Evolutionary conservation across 2,329 filamentous ascomycete genomes (phyloP).

Genomic region (Cladorrhinum sp.): DNA sequence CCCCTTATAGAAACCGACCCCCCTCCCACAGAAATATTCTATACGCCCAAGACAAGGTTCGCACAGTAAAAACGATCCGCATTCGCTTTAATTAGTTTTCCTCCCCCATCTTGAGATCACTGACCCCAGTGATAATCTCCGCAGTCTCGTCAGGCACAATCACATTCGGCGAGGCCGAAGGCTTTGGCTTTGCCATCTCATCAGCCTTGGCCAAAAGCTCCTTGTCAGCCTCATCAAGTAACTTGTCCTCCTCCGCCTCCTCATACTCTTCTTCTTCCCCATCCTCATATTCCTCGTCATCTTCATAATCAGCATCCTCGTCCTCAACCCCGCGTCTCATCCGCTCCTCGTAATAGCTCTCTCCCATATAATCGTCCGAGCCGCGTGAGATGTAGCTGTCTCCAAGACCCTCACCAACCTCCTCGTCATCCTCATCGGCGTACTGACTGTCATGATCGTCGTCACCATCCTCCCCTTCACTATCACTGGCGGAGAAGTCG

Average conservation of each 20-base stretch:
- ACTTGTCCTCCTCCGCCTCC: conserved; percentile 24
- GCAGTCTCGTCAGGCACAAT: conserved; percentile 48
- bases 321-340: conserved; percentile 42
- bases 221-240: conserved; percentile 25
- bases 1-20: conserved; percentile 9
- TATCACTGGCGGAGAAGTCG: conserved; percentile 84
- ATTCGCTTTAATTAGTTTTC: conserved; percentile 27
- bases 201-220: conserved; percentile 23
- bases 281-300: conserved; percentile 37
- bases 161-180: conserved; percentile 15
- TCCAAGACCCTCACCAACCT: conserved; percentile 43
- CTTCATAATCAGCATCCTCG: conserved; percentile 34
- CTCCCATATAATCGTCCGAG: conserved; percentile 39
- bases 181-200: conserved; percentile 20
- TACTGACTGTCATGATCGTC: conserved; percentile 35
- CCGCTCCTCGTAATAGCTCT: conserved; percentile 43
- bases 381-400: conserved; percentile 44
- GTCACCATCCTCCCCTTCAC: conserved; percentile 50
- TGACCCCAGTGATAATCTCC: conserved; percentile 59
- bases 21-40: not conserved
- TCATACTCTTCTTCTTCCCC: conserved; percentile 34
- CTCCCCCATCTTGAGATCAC: conserved; percentile 49
- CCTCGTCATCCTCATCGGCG: conserved; percentile 40
- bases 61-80: not conserved
- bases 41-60: conserved; percentile 7